Conservation (phyloP, 257 asterid genomes). For the Fraxinus cuspidata region DNA sequence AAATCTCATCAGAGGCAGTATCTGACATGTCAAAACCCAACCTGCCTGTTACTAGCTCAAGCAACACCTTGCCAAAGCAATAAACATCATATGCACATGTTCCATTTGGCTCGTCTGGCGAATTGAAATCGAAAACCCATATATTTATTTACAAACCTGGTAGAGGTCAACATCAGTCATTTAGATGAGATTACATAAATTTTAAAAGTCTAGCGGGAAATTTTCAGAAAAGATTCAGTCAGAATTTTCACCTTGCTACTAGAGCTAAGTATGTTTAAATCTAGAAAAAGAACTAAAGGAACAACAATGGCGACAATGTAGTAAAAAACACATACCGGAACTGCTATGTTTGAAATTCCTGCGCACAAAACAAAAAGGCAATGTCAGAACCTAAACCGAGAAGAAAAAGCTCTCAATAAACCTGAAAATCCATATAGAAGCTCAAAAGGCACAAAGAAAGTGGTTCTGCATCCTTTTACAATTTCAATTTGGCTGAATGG, state of each 20-base stretch:
- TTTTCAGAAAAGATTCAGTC: not conserved
- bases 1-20: slow-evolving; percentile 20
- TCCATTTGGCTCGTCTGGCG: slow-evolving; percentile 37
- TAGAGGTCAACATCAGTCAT: not conserved
- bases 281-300: not conserved
- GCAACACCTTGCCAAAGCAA: slow-evolving; percentile 56
- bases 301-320: not conserved
- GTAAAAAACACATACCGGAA: slow-evolving; percentile 52
- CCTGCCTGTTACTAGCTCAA: slow-evolving; percentile 54
- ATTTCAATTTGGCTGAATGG: not conserved
- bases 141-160: not conserved
- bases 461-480: not conserved
- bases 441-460: not conserved
- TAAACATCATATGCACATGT: slow-evolving; percentile 53
- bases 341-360: slow-evolving; percentile 74
- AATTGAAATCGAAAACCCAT: not conserved
- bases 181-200: not conserved
- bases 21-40: slow-evolving; percentile 44
- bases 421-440: not conserved
- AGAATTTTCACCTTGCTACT: not conserved
- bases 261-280: not conserved
- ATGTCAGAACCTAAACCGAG: slow-evolving; percentile 27
- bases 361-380: slow-evolving; percentile 38
- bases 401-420: not conserved
- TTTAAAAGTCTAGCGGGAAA: not conserved